phyloP scores from a whole-genome alignment of 371 early-diverging fungal genomes.

The Spraguea lophii region DNA sequence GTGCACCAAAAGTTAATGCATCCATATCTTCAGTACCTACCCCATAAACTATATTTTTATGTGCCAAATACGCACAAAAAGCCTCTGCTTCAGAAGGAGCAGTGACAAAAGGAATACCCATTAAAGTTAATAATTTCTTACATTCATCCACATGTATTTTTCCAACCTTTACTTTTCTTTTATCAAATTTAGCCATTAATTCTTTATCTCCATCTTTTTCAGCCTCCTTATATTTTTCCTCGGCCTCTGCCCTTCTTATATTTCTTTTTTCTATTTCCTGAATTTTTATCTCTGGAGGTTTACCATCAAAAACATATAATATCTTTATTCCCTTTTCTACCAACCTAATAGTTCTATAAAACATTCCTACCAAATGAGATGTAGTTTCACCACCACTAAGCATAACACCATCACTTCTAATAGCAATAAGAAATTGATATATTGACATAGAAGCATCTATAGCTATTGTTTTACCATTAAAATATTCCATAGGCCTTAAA shows the following conservation, averaged over 20 bases:
- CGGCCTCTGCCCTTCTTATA: constrained; percentile 52
- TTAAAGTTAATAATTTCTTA: constrained; percentile 61
- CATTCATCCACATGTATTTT: constrained; percentile 81
- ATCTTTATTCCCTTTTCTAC: constrained; percentile 89
- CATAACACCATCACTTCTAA: constrained; percentile 68
- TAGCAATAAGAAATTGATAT: constrained; percentile 97
- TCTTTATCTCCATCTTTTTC: constrained; percentile 52
- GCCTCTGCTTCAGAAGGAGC: constrained; percentile 99
- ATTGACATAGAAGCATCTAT: constrained; percentile 91
- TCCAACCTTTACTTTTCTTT: constrained; percentile 77
- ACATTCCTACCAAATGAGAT: constrained; percentile 87
- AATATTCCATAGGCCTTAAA: constrained; percentile 61
- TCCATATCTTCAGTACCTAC: constrained; percentile 99
- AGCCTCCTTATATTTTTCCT: constrained; percentile 31
- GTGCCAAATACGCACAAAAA: constrained; percentile 77
- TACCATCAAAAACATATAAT: constrained; percentile 94
- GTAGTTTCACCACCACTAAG: constrained; percentile 76
- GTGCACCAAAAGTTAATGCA: constrained; percentile 77
- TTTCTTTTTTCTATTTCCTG: constrained; percentile 54
- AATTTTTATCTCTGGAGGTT: constrained; percentile 77
- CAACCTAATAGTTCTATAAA: constrained; percentile 92
- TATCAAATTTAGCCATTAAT: constrained; percentile 62
- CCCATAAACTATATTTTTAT: constrained; percentile 68
- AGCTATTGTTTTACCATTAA: constrained; percentile 81
- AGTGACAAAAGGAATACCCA: constrained; percentile 85